A percentile compares a stretch with the other conserved stretches of the same genome.
These are phyloP conservation scores for Annulohypoxylon maeteangense DNA, from an alignment of 495 filamentous ascomycete genomes.

Conservation along the genomic window DNA sequence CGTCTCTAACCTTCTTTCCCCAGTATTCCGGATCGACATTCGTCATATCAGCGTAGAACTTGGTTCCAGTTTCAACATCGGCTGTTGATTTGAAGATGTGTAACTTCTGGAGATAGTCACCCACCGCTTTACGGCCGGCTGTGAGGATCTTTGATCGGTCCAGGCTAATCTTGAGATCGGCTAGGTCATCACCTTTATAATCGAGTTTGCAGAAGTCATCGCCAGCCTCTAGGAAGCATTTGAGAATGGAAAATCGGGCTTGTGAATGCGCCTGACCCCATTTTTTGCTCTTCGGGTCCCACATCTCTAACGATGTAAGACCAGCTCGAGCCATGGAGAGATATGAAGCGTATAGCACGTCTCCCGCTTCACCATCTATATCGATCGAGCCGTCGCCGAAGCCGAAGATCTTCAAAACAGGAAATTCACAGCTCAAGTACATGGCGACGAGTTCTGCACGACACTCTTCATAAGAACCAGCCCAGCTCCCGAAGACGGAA, in stretches of 20 bases:
- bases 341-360: slow-evolving; percentile 86
- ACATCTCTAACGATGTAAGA: slow-evolving; percentile 84
- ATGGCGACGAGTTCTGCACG: slow-evolving; percentile 89
- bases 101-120: slow-evolving; percentile 88
- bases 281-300: slow-evolving; percentile 85
- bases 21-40: slow-evolving; percentile 81
- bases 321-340: slow-evolving; percentile 93
- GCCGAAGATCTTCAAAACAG: slow-evolving; percentile 89
- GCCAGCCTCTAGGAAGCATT: slow-evolving; percentile 86
- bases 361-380: slow-evolving; percentile 79
- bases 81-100: slow-evolving; percentile 94
- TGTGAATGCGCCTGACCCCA: slow-evolving; percentile 98
- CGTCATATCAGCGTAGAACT: slow-evolving; percentile 85
- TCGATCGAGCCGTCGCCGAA: slow-evolving; percentile 79
- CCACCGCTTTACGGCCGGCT: slow-evolving; percentile 75
- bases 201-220: slow-evolving; percentile 83
- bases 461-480: slow-evolving; percentile 83
- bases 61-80: slow-evolving; percentile 77
- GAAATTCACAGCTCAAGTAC: slow-evolving; percentile 89
- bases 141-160: slow-evolving; percentile 85
- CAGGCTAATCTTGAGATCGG: slow-evolving; percentile 80
- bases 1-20: slow-evolving; percentile 76
- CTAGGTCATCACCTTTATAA: slow-evolving; percentile 77
- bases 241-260: slow-evolving; percentile 91
- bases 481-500: slow-evolving; percentile 86